Conservation (phyloP, 2,329 filamentous ascomycete species). For the Periglandula ipomoeae region DNA sequence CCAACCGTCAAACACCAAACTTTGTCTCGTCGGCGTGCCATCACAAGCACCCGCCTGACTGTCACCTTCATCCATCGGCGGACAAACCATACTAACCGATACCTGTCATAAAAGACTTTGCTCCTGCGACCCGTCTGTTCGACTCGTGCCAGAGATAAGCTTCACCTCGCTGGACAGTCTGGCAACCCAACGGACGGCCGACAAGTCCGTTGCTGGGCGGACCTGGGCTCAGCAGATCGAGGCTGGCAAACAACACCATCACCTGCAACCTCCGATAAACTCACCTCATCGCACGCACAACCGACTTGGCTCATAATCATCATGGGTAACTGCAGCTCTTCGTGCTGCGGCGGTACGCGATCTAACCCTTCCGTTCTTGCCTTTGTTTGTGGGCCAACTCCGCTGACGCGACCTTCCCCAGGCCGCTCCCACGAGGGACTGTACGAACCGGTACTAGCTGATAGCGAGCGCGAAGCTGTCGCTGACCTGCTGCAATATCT, state of each 20-base stretch:
- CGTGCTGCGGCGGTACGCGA: slow-evolving; percentile 44
- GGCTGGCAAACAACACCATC: background rate
- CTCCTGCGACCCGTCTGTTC: background rate
- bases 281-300: background rate
- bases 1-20: slow-evolving; percentile 2
- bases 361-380: slow-evolving; percentile 4
- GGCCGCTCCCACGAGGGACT: slow-evolving; percentile 72
- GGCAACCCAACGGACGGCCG: background rate
- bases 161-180: background rate
- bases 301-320: slow-evolving; percentile 12
- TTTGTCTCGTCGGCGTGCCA: slow-evolving; percentile 3
- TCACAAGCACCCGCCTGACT: background rate
- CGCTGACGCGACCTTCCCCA: slow-evolving; percentile 27
- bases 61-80: background rate
- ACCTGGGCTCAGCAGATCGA: background rate
- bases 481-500: slow-evolving; percentile 91
- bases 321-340: slow-evolving; percentile 55
- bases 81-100: background rate
- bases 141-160: background rate
- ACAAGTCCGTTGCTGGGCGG: background rate
- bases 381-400: slow-evolving; percentile 3
- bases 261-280: background rate
- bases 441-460: slow-evolving; percentile 81
- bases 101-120: background rate
- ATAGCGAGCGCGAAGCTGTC: slow-evolving; percentile 94